These are phyloP conservation scores for Gliomastix tumulicola DNA, from an alignment of 2,329 filamentous ascomycete species.

Conservation along the genomic window DNA sequence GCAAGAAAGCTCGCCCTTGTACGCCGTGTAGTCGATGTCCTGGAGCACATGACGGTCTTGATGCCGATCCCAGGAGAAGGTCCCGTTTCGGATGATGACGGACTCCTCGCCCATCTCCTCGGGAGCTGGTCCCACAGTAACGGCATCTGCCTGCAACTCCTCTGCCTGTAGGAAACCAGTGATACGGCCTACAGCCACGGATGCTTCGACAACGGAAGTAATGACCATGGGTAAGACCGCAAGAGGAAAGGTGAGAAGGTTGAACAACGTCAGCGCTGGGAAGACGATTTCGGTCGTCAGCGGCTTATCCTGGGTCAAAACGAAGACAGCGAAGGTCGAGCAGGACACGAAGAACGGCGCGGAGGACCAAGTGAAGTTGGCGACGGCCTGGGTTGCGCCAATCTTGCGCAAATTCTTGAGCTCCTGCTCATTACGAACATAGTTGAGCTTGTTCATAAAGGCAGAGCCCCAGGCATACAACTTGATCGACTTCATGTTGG, in stretches of 20 bases:
- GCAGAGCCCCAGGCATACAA: conserved; percentile 95
- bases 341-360: conserved; percentile 97
- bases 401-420: conserved; percentile 94
- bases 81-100: conserved; percentile 73
- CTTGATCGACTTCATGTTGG: conserved; percentile 99
- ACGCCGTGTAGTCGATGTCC: conserved; percentile 80
- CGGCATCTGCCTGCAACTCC: conserved; percentile 81
- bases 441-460: conserved; percentile 96
- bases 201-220: conserved; percentile 89
- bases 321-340: conserved; percentile 91
- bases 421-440: conserved; percentile 92
- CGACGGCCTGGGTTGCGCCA: conserved; percentile 85
- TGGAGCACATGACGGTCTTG: conserved; percentile 64
- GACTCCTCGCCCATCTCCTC: conserved; percentile 78
- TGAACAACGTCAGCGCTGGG: conserved; percentile 86
- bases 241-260: conserved; percentile 89
- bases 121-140: conserved; percentile 61
- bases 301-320: conserved; percentile 72
- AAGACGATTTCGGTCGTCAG: conserved; percentile 94
- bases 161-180: conserved; percentile 81
- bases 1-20: conserved; percentile 89
- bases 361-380: conserved; percentile 97
- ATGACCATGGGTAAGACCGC: conserved; percentile 97
- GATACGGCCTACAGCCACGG: conserved; percentile 82
- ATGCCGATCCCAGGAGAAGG: conserved; percentile 92